These are phyloP conservation scores for Coprinellus micaceus DNA, from an alignment of 768 basidiomycete species.

Conservation along the genomic window DNA sequence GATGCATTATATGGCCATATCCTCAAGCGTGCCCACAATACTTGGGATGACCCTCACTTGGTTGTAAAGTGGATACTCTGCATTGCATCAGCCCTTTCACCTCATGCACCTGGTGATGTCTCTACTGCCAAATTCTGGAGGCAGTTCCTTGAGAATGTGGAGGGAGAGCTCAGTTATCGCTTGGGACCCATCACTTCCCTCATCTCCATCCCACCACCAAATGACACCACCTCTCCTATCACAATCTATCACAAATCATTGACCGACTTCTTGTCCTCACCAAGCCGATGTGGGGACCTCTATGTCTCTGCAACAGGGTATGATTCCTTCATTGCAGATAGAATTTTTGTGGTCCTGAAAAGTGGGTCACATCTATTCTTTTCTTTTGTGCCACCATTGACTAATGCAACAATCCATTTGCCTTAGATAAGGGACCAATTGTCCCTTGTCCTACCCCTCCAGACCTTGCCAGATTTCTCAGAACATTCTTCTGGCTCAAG, in stretches of 20 bases:
- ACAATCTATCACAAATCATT: not conserved
- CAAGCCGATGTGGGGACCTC: no score
- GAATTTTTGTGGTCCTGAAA: no score
- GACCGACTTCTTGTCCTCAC: not conserved
- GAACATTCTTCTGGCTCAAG: no score
- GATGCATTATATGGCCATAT: slow-evolving; percentile 3
- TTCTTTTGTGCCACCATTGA: no score
- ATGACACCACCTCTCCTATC: not conserved
- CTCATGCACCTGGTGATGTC: not conserved
- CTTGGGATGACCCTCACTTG: not conserved
- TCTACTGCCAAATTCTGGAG: not conserved
- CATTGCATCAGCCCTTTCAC: no score
- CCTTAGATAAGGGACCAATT: no score
- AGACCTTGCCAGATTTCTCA: no score
- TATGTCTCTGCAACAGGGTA: no score
- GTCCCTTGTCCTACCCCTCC: no score
- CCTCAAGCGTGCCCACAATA: not conserved
- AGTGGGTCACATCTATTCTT: no score
- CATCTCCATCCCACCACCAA: not conserved
- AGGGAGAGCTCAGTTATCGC: not conserved
- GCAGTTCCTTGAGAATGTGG: not conserved
- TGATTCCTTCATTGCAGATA: no score
- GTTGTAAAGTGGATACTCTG: not conserved
- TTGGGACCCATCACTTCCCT: not conserved
- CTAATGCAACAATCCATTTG: no score